Evolutionary conservation across 305 asterid genomes (phyloP).

Genomic region (Fraxinus albicans): DNA sequence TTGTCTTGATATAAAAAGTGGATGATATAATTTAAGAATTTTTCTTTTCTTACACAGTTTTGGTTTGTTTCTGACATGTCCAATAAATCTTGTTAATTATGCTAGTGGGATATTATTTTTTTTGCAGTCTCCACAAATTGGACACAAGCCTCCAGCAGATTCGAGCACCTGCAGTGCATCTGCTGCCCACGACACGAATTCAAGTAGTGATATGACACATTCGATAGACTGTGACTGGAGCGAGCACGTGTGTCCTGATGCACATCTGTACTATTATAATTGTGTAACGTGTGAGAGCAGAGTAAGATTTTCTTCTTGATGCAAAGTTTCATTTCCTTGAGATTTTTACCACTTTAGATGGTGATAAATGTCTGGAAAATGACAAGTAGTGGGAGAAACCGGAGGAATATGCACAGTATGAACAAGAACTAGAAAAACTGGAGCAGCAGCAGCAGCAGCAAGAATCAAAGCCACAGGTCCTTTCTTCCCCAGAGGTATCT

Average conservation of each 20-base stretch:
- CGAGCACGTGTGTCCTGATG: conserved; percentile 89
- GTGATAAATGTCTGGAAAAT: not conserved
- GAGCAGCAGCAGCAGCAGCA: conserved; percentile 4
- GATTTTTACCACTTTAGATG: conserved; percentile 1
- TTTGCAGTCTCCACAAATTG: conserved; percentile 48
- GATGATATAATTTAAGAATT: not conserved
- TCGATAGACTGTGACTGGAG: conserved; percentile 86
- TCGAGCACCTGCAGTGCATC: conserved; percentile 34
- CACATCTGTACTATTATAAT: conserved; percentile 69
- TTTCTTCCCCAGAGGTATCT: conserved; percentile 8
- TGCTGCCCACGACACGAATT: conserved; percentile 33
- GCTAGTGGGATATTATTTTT: not conserved
- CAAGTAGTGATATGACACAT: conserved; percentile 38
- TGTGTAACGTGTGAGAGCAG: conserved; percentile 86
- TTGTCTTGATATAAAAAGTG: conserved; percentile 9
- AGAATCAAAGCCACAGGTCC: conserved; percentile 1
- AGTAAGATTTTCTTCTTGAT: conserved; percentile 45
- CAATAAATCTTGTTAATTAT: conserved; percentile 12
- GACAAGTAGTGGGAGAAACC: not conserved
- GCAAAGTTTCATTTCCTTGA: not conserved
- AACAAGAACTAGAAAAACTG: not conserved
- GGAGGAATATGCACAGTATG: conserved; percentile 6
- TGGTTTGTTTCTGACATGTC: conserved; percentile 8
- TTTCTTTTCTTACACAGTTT: not conserved
- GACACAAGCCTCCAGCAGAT: conserved; percentile 37